A percentile compares a stretch with the other conserved stretches of the same genome.
Conservation (phyloP, 1,284 basidiomycete species). For the Dichomitus squalens region DNA sequence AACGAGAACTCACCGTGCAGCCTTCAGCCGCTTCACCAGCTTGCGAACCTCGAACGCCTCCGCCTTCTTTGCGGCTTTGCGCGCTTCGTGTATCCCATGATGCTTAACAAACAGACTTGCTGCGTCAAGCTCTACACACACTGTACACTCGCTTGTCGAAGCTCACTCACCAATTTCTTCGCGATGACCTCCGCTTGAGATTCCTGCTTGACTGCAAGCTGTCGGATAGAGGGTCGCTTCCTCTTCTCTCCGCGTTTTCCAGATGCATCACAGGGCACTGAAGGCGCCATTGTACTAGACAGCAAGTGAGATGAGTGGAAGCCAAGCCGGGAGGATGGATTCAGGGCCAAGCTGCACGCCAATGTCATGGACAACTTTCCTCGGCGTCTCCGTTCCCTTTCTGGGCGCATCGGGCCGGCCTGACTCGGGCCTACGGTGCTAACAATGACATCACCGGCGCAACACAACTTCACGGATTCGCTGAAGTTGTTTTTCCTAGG, state of each 20-base stretch:
- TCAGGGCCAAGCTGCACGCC: too few relatives aligned
- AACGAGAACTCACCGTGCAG: conserved; percentile 48
- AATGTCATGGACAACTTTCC: too few relatives aligned
- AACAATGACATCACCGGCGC: too few relatives aligned
- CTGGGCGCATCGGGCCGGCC: too few relatives aligned
- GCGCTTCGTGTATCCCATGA: conserved; percentile 67
- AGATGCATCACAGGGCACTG: too few relatives aligned
- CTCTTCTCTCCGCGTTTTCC: conserved; percentile 11
- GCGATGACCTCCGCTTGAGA: conserved; percentile 13
- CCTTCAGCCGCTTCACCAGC: conserved; percentile 80
- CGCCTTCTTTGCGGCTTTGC: conserved; percentile 78
- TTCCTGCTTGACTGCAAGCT: conserved; percentile 7
- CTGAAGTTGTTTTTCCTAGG: too few relatives aligned
- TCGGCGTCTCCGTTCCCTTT: too few relatives aligned
- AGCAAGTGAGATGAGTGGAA: too few relatives aligned
- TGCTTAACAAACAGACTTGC: conserved; percentile 42
- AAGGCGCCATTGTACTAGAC: too few relatives aligned
- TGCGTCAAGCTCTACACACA: conserved; percentile 32
- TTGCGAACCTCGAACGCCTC: conserved; percentile 85
- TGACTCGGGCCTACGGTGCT: too few relatives aligned
- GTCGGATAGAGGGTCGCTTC: conserved; percentile 8
- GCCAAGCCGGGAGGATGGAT: too few relatives aligned
- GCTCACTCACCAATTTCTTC: conserved; percentile 23
- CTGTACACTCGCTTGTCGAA: background rate
- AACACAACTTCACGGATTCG: too few relatives aligned